A percentile compares a stretch with the other conserved stretches of the same genome.
Evolutionary conservation across 2,329 filamentous ascomycete species (phyloP).

Genomic region (Phialocephala sp.): DNA sequence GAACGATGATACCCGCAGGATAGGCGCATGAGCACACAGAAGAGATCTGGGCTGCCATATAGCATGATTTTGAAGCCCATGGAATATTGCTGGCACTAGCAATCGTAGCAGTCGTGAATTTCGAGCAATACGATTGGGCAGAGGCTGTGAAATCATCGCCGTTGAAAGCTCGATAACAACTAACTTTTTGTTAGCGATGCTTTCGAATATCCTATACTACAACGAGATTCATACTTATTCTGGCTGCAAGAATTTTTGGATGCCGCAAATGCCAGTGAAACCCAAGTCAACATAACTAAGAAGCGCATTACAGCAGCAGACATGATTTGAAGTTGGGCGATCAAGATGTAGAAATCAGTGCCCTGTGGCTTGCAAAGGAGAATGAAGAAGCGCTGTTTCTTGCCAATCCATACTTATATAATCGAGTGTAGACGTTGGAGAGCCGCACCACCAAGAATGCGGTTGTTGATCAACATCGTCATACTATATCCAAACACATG

Average conservation of each 20-base stretch:
- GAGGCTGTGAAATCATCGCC: conserved; percentile 19
- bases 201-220: conserved; percentile 3
- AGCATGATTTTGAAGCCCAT: conserved; percentile 19
- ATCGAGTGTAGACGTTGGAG: background rate
- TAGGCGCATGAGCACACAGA: conserved; percentile 32
- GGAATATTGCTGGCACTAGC: conserved; percentile 25
- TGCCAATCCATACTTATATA: background rate
- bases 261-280: background rate
- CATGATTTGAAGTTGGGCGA: background rate
- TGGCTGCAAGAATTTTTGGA: background rate
- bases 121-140: conserved; percentile 27
- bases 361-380: too few species aligned
- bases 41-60: conserved; percentile 23
- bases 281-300: background rate
- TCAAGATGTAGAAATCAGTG: too few species aligned
- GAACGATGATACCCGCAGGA: conserved; percentile 5
- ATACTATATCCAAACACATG: background rate
- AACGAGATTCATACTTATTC: conserved; percentile 5
- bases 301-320: background rate
- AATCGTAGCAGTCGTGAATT: conserved; percentile 27
- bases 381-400: too few species aligned
- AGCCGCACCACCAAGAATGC: background rate
- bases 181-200: background rate
- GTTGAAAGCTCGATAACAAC: conserved; percentile 32
- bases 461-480: background rate